Conservation (phyloP, 169 alveolate species). For the Eimeria necatrix region DNA sequence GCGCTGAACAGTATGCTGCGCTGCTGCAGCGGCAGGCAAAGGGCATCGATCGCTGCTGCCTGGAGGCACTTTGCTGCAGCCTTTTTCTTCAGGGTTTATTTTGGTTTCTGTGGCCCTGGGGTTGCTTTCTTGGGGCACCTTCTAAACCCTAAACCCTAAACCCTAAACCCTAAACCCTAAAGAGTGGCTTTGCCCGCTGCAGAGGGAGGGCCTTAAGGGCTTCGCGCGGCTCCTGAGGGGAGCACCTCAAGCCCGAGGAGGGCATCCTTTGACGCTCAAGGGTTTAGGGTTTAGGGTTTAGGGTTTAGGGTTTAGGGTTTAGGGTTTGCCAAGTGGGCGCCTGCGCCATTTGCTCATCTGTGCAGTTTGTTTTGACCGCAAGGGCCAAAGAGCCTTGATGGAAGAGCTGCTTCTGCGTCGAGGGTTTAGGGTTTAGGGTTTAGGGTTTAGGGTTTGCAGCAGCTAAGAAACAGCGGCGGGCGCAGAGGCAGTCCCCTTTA, state of each 20-base stretch:
- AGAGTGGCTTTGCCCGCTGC: not conserved
- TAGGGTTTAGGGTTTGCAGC: too few relatives aligned
- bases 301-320: conserved; percentile 10
- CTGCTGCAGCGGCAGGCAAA: not conserved
- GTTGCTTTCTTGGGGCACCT: not conserved
- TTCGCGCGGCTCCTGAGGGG: not conserved
- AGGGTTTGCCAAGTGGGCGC: not conserved
- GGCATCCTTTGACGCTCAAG: not conserved
- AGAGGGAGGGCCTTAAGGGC: conserved; percentile 2
- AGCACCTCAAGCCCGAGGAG: not conserved
- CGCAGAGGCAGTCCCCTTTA: too few relatives aligned
- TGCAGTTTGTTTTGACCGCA: not conserved
- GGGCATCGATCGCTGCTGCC: not conserved
- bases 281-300: not conserved
- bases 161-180: conserved; percentile 17
- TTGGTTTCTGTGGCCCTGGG: not conserved
- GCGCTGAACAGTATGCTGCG: not conserved
- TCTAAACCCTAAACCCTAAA: not conserved
- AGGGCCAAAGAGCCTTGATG: too few relatives aligned
- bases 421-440: too few relatives aligned
- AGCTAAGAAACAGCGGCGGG: too few relatives aligned
- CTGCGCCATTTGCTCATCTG: too few relatives aligned
- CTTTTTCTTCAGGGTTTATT: not conserved
- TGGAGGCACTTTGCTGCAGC: not conserved
- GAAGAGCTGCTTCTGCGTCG: too few relatives aligned